Base-by-base conservation (phyloP, 345 rosid genomes). In the Eucalyptus rudis region DNA sequence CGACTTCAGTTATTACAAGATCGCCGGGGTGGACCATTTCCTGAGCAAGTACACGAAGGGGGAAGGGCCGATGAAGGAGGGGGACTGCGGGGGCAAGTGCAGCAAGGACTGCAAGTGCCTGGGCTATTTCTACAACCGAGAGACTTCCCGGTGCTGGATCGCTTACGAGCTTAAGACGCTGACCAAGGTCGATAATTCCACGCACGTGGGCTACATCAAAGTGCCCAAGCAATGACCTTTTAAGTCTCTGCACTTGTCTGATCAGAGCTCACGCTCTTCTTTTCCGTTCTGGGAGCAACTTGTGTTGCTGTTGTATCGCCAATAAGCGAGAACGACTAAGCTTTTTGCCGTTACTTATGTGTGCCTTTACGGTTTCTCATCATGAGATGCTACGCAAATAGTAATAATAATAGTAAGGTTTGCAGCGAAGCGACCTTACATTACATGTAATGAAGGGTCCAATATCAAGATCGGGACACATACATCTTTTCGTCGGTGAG, bases 1-100 rank as follows among this genome's bases (percentile, higher is more conserved):
- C 9, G 79, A 89, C 85, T 91, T 91, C 45, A 44, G 88, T 7
- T 95, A 93, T 40, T 93, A 93, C 54, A 94, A 93, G 87, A 66
- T 96, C 6, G 91, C 92, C 36, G 94, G 94, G 15, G 95, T 95
- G n/a, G 92, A 93, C 36, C 95, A 95, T 90, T 95, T 89, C 90
- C 87, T 86, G 87, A 83, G 91, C 86, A 93, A 91, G 91, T 93
- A 93, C 83, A 93, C 90, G n/a, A 86, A 31, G 25, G 96, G 95
- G n/a, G 66, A 87, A 49, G 94, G 76, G 36, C 76, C 92, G 9
- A 45, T 91, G 17, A 93, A 90, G 87, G 91, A 91, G 92, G 90
- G 89, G 29, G 94, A 86, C 3, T 94, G 97, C 79, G 92, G 93
- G 13, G 92, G 62, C 8, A 94, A 94, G 89, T 96, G 95, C 50